Evolutionary conservation across 2,329 filamentous ascomycete genomes (phyloP).

Genomic region (Phialophora verrucosa): DNA sequence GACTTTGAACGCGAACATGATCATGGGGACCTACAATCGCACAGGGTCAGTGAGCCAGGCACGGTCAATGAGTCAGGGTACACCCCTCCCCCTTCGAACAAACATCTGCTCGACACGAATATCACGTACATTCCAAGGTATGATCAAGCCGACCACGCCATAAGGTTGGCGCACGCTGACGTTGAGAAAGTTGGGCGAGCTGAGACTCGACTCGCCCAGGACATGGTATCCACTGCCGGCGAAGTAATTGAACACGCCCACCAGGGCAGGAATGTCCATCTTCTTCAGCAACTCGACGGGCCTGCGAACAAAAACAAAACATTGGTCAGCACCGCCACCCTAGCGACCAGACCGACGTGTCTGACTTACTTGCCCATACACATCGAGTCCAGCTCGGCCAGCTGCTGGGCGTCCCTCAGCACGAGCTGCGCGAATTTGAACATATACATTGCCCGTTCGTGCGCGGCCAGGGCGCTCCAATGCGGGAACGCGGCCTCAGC

Average conservation of each 20-base stretch:
- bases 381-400: slow-evolving; percentile 45
- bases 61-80: not conserved
- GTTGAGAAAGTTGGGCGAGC: slow-evolving; percentile 37
- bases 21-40: slow-evolving; percentile 15
- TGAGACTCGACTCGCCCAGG: slow-evolving; percentile 27
- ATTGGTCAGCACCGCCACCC: not conserved
- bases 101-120: slow-evolving; percentile 33
- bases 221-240: slow-evolving; percentile 36
- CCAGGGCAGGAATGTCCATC: slow-evolving; percentile 24
- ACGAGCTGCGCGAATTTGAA: slow-evolving; percentile 51
- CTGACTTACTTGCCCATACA: slow-evolving; percentile 45
- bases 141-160: slow-evolving; percentile 45
- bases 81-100: slow-evolving; percentile 36
- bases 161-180: slow-evolving; percentile 40
- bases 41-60: slow-evolving; percentile 4
- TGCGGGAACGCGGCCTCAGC: slow-evolving; percentile 47
- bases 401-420: slow-evolving; percentile 38
- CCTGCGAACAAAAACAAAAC: not conserved
- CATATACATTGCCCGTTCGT: slow-evolving; percentile 46
- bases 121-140: slow-evolving; percentile 52
- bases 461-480: slow-evolving; percentile 47
- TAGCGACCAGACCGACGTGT: too few relatives aligned
- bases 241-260: slow-evolving; percentile 32
- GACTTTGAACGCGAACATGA: slow-evolving; percentile 49
- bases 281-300: slow-evolving; percentile 24